Conservation (phyloP, 2,329 filamentous ascomycete genomes). For the Lachnellula suecica region DNA sequence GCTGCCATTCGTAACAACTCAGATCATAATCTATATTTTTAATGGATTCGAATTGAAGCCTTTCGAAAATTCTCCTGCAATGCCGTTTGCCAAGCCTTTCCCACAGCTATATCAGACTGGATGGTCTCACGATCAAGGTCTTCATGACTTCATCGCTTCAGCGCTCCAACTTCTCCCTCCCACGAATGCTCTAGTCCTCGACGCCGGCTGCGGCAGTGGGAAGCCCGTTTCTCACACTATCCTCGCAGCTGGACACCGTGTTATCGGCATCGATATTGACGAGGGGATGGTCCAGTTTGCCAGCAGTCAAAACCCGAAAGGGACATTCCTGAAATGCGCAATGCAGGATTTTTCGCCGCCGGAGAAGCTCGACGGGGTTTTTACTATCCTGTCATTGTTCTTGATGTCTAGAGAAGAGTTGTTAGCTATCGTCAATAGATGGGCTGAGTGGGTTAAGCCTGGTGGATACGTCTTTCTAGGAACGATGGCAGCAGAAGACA, state of each 20-base stretch:
- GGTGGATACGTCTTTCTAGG: conserved; percentile 14
- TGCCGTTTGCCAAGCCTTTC: no score
- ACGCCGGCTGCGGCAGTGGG: conserved; percentile 36
- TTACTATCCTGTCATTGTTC: conserved; percentile 18
- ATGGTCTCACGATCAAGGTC: conserved; percentile 2
- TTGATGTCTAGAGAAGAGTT: conserved; percentile 12
- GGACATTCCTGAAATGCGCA: conserved; percentile 13
- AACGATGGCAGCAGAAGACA: conserved; percentile 13
- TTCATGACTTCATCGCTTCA: not conserved
- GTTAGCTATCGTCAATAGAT: no score
- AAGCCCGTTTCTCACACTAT: conserved; percentile 30
- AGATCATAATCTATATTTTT: no score
- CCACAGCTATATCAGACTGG: no score
- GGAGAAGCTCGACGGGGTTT: conserved; percentile 7
- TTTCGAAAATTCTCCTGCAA: no score
- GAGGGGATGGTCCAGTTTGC: conserved; percentile 26
- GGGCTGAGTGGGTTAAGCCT: conserved; percentile 16
- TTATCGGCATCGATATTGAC: conserved; percentile 32
- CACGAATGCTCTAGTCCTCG: conserved; percentile 21
- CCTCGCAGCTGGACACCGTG: conserved; percentile 20
- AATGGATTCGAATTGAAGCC: no score
- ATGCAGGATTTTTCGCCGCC: conserved; percentile 18
- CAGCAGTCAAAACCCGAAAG: conserved; percentile 13
- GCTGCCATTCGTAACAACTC: no score
- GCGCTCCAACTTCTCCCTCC: not conserved